These are phyloP conservation scores for Penicillium silybi DNA, from an alignment of 495 filamentous ascomycete species.

Conservation along the genomic window DNA sequence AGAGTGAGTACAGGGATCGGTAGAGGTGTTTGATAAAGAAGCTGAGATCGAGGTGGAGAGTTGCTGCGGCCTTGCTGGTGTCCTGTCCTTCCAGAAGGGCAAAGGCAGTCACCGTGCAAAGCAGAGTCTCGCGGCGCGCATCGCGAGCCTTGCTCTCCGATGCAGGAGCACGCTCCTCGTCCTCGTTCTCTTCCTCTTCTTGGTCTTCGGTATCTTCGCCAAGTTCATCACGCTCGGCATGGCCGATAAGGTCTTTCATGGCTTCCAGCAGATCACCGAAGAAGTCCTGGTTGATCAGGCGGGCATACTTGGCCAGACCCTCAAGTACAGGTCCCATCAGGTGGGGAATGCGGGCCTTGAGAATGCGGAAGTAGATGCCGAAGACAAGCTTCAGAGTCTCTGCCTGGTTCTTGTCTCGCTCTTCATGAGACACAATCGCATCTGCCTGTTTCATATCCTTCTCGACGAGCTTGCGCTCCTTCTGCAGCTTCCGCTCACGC, in stretches of 20 bases:
- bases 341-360: slow-evolving; percentile 68
- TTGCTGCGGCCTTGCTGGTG: slow-evolving; percentile 55
- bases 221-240: slow-evolving; percentile 54
- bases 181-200: slow-evolving; percentile 34
- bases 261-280: slow-evolving; percentile 95
- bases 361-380: slow-evolving; percentile 86
- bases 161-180: slow-evolving; percentile 36
- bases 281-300: slow-evolving; percentile 97
- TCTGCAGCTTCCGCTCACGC: slow-evolving; percentile 65
- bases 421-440: slow-evolving; percentile 83
- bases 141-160: slow-evolving; percentile 47
- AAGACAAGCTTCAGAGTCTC: slow-evolving; percentile 96
- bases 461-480: slow-evolving; percentile 79
- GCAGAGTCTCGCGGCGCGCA: slow-evolving; percentile 76
- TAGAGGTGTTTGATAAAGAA: slow-evolving; percentile 96
- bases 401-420: slow-evolving; percentile 85
- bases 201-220: slow-evolving; percentile 43
- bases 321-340: slow-evolving; percentile 94
- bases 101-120: slow-evolving; percentile 94
- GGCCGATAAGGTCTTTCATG: slow-evolving; percentile 80
- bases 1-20: slow-evolving; percentile 69
- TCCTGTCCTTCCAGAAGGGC: slow-evolving; percentile 89
- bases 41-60: slow-evolving; percentile 80
- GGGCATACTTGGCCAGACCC: slow-evolving; percentile 86
- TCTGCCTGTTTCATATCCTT: slow-evolving; percentile 95